phyloP scores from a whole-genome alignment of 192 early-diverging fungal species.

The Irineochytrium annulatum region DNA sequence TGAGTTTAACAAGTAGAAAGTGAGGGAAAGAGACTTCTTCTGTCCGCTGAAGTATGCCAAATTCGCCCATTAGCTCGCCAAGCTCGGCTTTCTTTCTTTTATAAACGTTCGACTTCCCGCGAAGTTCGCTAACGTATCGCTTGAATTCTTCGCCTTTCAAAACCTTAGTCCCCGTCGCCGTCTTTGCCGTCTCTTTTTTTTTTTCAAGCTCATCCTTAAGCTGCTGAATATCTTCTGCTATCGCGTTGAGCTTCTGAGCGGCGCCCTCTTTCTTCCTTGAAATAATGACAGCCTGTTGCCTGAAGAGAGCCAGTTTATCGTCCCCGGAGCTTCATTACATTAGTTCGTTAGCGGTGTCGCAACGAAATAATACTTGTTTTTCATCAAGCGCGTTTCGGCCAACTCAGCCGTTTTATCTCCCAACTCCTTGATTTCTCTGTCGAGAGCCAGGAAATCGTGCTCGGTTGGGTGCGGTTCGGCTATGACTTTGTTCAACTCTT shows the following conservation, averaged over 20 bases:
- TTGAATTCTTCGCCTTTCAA: conserved; percentile 64
- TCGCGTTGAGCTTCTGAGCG: conserved; percentile 28
- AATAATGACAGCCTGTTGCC: conserved; percentile 60
- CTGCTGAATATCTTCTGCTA: conserved; percentile 37
- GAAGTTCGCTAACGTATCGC: conserved; percentile 54
- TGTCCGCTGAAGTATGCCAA: conserved; percentile 52
- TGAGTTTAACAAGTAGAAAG: not conserved
- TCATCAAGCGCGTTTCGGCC: conserved; percentile 46
- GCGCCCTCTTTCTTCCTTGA: conserved; percentile 56
- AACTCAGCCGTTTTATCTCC: conserved; percentile 45
- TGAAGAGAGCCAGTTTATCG: conserved; percentile 57
- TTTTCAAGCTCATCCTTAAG: conserved; percentile 34
- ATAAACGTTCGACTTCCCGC: conserved; percentile 54
- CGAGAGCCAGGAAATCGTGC: conserved; percentile 41
- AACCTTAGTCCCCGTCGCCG: conserved; percentile 37
- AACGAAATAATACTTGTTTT: conserved; percentile 44
- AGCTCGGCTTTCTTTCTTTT: conserved; percentile 54
- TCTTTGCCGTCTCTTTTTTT: conserved; percentile 32
- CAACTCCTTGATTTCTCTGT: conserved; percentile 46
- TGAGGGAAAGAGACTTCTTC: conserved; percentile 38
- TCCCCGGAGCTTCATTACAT: conserved; percentile 41
- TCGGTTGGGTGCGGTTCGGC: conserved; percentile 36
- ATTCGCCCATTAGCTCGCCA: conserved; percentile 44
- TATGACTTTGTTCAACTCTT: conserved; percentile 46
- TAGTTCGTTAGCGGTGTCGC: not conserved